Base-by-base conservation (phyloP, 352 stramenopile species). In the Halophytophthora polymorphica region DNA sequence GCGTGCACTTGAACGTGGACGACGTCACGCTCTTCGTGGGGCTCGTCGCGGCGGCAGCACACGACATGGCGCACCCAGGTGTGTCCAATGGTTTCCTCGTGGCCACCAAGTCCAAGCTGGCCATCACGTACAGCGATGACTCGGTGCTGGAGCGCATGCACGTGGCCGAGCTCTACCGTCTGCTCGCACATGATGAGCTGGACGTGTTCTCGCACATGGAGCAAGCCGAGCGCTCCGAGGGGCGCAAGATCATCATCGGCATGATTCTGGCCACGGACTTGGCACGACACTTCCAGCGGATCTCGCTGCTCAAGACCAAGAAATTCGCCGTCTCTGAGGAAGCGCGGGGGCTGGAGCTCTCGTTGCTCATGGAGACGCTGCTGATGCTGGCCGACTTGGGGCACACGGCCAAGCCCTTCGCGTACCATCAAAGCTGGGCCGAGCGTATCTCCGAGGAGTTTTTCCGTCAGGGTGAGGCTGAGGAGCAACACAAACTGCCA, bases 71-170 rank as follows among this genome's bases (percentile, higher is more conserved):
- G 31, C 93, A 98, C 53, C 83, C 86, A 0, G 93, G 93, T 23
- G 85, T 93, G 14, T 96, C 86, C 13, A 98, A 98, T 61, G 70
- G 69, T 38, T 98, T 96, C 50, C 78, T 97, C 35, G 82, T 96
- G 45, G 78, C 86, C 25, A 95, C 88, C n/a, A 72, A 65, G 36
- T 90, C 82, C 35, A 86, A 93, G 23, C 64, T 97, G n/a, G 90
- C 91, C 35, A 78, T 98, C 58, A 85, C 73, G 0, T 98, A 98
- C 69, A 97, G 95, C 49, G 93, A 96, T 53, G 76, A 90, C 37
- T 95, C 80, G 37, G 81, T 96, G 10, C 66, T 98, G 12, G 77
- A 88, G 41, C 77, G 77, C 40, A 88, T 88, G 77, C 77, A 88
- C 33, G 64, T 88, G 36, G 74, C 77, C 1, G 74, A 86, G 50